Percentiles rank a stretch among this genome's conserved stretches.
Conservation (phyloP, 1,139 yeast species). For the Pichia inconspicua region DNA sequence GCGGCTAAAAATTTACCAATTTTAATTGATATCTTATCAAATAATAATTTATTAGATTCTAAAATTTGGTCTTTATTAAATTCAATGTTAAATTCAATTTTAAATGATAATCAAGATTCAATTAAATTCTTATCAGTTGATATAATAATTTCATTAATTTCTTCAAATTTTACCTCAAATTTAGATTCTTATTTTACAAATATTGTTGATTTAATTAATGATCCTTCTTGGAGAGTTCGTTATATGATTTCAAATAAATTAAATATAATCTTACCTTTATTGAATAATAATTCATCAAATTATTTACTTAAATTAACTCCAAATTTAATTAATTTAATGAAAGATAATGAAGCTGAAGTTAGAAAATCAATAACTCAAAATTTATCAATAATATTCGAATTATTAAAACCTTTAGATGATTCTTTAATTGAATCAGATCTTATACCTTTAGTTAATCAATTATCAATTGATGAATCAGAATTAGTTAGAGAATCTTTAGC, state of each 20-base stretch:
- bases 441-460: slow-evolving; percentile 74
- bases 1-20: slow-evolving; percentile 81
- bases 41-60: slow-evolving; percentile 25
- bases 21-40: slow-evolving; percentile 50
- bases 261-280: slow-evolving; percentile 54
- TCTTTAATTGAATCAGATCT: slow-evolving; percentile 60
- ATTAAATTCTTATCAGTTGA: slow-evolving; percentile 88
- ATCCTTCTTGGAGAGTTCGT: slow-evolving; percentile 97
- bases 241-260: slow-evolving; percentile 95
- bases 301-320: slow-evolving; percentile 53
- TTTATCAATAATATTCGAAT: slow-evolving; percentile 68
- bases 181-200: slow-evolving; percentile 52
- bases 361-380: slow-evolving; percentile 92
- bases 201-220: slow-evolving; percentile 64
- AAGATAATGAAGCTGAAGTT: slow-evolving; percentile 94
- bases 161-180: slow-evolving; percentile 47
- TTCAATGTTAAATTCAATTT: slow-evolving; percentile 73
- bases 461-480: slow-evolving; percentile 88
- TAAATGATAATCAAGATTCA: slow-evolving; percentile 87
- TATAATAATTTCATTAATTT: slow-evolving; percentile 67
- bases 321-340: slow-evolving; percentile 69
- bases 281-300: slow-evolving; percentile 42
- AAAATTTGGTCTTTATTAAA: slow-evolving; percentile 63
- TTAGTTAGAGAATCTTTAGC: slow-evolving; percentile 91
- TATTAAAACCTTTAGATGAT: slow-evolving; percentile 37